Evolutionary conservation across 2,329 filamentous ascomycete genomes (phyloP), one percentile per base, ranked within the genome.

Genomic region (Xylariomycetidae sp.): DNA sequence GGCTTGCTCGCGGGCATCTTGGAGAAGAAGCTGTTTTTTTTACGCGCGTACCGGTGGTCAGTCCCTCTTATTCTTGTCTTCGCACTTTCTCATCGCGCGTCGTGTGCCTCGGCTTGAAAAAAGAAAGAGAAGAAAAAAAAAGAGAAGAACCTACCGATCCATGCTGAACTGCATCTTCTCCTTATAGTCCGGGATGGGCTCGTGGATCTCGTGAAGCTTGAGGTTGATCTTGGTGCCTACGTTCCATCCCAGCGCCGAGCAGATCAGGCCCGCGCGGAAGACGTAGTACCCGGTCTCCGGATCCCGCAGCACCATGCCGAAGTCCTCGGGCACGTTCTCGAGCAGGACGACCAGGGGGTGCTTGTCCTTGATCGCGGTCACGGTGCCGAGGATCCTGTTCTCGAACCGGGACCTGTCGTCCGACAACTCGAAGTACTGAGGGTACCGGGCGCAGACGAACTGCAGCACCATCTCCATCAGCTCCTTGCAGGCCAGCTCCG

Each of bases 111-210:
- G n/a, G n/a, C n/a, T n/a, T n/a, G n/a, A n/a, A n/a, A n/a, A 30
- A 27, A 14, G 18, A 17, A 12, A 25, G 27, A n/a, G 11, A 5
- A 16, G 6, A n/a, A 8, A 23, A 23, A 23, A 36, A 26, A 25
- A 15, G 19, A 27, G 16, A 14, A 19, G 22, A 2, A 4, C 72
- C 31, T 61, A 87, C 75, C 85, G 71, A 50, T 94, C 86, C 82
- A 94, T 89, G 25, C 83, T 88, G 43, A 88, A 84, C 23, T 83
- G 75, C 83, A 94, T 88, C 64, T 89, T 94, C 55, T 86, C 82
- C 45, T 85, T 85, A 57, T 90, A 94, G 49, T 92, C 85, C 0
- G 88, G 87, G 15, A 94, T 82, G 1, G 74, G 70, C 1, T 62
- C 62, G 53, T 94, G 88, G 40, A 94, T 90, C 37, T 79, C 72